Conservation (phyloP, 169 alveolate species). For the Haemoproteus tartakovskyi region DNA sequence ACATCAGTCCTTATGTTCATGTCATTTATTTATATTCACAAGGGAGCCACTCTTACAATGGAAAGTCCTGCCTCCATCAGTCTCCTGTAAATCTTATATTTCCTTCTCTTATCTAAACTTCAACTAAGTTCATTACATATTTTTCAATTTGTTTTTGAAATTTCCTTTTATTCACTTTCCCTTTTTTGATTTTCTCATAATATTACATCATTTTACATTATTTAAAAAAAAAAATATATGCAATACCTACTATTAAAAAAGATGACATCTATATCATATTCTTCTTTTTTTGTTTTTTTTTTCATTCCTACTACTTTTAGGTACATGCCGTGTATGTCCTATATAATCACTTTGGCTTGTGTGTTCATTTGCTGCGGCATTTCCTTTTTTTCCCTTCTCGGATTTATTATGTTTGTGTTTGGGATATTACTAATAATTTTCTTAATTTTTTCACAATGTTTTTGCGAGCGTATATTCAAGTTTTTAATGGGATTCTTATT, state of each 20-base stretch:
- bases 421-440: conserved; percentile 36
- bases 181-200: too few relatives aligned
- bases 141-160: too few relatives aligned
- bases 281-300: neutral
- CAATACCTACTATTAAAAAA: too few relatives aligned
- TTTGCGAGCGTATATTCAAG: conserved; percentile 56
- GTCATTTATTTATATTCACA: conserved; percentile 65
- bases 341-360: conserved; percentile 44
- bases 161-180: too few relatives aligned
- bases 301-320: conserved; percentile 6
- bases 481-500: conserved; percentile 61
- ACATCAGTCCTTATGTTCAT: conserved; percentile 33
- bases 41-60: conserved; percentile 58
- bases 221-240: too few relatives aligned
- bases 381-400: conserved; percentile 40
- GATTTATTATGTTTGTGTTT: conserved; percentile 27
- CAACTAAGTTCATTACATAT: too few relatives aligned
- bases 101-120: too few relatives aligned
- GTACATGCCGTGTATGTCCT: conserved; percentile 60
- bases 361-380: conserved; percentile 64
- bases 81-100: conserved; percentile 38
- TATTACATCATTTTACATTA: too few relatives aligned
- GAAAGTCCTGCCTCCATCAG: conserved; percentile 46
- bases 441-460: conserved; percentile 59
- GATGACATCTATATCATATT: too few relatives aligned